Evolutionary conservation across 139 green algal genomes (phyloP), one percentile per base, ranked within the genome.

Genomic region (Mesostigma viride): DNA sequence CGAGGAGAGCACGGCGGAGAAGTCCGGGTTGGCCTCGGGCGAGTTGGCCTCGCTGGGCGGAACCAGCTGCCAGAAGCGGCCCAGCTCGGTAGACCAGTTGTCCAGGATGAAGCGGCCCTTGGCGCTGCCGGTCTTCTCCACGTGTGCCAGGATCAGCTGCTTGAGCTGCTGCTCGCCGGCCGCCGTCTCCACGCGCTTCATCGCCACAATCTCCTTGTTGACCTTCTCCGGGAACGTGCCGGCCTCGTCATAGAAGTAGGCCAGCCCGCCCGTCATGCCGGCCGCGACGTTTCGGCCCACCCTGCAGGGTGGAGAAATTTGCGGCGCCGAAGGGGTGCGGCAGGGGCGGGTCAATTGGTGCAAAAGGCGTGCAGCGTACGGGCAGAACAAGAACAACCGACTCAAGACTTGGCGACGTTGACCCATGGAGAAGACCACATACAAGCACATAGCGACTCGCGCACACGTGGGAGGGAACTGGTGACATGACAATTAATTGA

Each of bases 1-100:
- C n/a, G n/a, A n/a, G n/a, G n/a, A n/a, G n/a, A n/a, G n/a, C n/a
- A n/a, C n/a, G n/a, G n/a, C n/a, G n/a, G n/a, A n/a, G n/a, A n/a
- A n/a, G n/a, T n/a, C n/a, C n/a, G n/a, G n/a, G n/a, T n/a, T n/a
- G 34, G 81, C 85, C 70, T 90, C 78, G 6, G 85, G 85, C 28
- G 83, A 85, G 65, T 84, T 78, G 31, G 58, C 59, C 79, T 92
- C 87, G 30, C 73, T 88, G 27, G 93, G 93, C 24, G 93, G 93
- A 68, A 98, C 92, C 64, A 97, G 75, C 83, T 97, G 91, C 90
- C 90, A 97, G 88, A 99, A 98, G 72, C 88, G 87, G 44, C 58
- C 31, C 73, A 92, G 58, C 2, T 67, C 61, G 0, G 53, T 64
- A n/a, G 77, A 73, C 90, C 91, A 99, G 76, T 91, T 79, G 2